Evolutionary conservation across 805 yeast species (phyloP), one percentile per base, ranked within the genome.

Genomic region (Nakazawaea anatomiae): DNA sequence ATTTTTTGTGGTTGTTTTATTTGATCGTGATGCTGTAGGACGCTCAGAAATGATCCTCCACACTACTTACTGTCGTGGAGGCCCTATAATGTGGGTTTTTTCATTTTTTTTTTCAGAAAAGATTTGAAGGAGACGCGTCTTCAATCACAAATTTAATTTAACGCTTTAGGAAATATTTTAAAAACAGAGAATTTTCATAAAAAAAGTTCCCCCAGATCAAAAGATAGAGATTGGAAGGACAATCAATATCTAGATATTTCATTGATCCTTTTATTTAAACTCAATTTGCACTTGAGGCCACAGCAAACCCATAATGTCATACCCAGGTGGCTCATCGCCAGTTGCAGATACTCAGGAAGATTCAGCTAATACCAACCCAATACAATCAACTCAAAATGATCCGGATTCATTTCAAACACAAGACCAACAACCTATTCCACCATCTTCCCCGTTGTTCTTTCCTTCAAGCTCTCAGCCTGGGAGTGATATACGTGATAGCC

Each of bases 381-480:
- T 56, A 27, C 53, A 52, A 12, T 53, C 54, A 51, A 56, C 48
- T 46, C 56, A 39, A 51, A 58, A 57, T 71, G 64, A 65, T 70
- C 64, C 71, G 68, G 68, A 67, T 60, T 65, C 77, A 38, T 64
- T 68, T 46, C 56, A 62, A 34, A 62, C 63, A 55, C 64, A 64
- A 36, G 67, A 66, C 48, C 58, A 63, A 34, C 62, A 64, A 34
- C 59, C 55, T 34, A 60, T 58, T 5, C 80, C 76, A 39, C 82
- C 83, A 5, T 77, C 83, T 14, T 79, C 84, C 31, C 84, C 84
- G 27, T 70, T 80, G 54, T 77, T 78, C 52, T 72, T 78, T 60
- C 76, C 75, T 36, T 71, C 80, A 10, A 73, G 79, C 12, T 50
- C 56, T 25, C 50, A 48, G 36, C 53, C 57, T 12, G 56, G 55